Base-by-base conservation (phyloP, 2,329 filamentous ascomycete species). In the Aspergillus cejpii region DNA sequence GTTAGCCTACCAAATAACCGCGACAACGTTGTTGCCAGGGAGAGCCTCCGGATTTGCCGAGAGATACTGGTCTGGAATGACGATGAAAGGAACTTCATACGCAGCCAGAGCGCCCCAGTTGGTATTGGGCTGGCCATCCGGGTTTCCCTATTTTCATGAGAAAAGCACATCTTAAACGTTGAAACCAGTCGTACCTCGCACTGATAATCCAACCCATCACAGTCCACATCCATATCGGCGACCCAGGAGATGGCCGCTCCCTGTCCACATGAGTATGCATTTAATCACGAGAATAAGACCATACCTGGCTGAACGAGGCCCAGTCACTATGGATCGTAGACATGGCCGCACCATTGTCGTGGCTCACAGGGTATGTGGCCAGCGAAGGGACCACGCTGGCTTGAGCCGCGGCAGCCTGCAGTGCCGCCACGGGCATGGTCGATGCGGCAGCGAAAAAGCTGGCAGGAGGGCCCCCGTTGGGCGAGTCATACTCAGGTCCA, bases 161-260 rank as follows among this genome's bases (percentile, higher is more conserved):
- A 24, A 14, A 27, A 10, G 11, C 2, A 39, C 7, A 4, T 6
- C 17, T 7, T 23, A 3, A 33, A 15, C 1, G 5, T 11, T 8
- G 6, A 8, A 20, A 1, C 0, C 2, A 26, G 6, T 8, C 41
- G 7, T 40, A 61, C 61, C 40, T 53, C 50, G 47, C 61, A 64
- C 7, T 51, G 44, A 23, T 55, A 53, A 31, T 63, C 51, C 3
- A 60, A 41, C 1, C 61, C 61, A 41, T 64, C 61, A 23, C 61
- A 63, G 42, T 64, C 61, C 1, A 64, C 61, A 39, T 64, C 61
- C 61, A 64, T 64, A 27, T 64, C 61, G 0, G 61, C 61, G 0
- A 60, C 44, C 49, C 50, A 64, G 21, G 57, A 55, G 28, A 58
- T 50, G 7, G 61, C 57, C 1, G 61, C 54, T 2, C 58, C 61